phyloP scores from a whole-genome alignment of 805 yeast genomes.

The Cyberlindnera euphorbiae region DNA sequence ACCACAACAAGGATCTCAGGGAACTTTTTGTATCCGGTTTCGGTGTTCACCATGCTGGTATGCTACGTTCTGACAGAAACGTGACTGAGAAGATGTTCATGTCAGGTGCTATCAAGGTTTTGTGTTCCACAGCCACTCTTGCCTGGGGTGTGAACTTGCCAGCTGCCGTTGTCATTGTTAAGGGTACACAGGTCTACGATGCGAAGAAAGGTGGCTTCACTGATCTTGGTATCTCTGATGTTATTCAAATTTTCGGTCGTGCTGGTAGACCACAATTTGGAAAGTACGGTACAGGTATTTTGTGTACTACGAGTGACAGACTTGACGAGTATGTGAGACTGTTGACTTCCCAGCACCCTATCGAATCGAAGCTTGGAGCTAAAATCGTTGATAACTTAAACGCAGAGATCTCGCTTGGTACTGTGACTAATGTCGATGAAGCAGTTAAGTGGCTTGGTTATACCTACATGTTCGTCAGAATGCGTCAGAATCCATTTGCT shows the following conservation, averaged over 20 bases:
- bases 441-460: slow-evolving; percentile 98
- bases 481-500: slow-evolving; percentile 89
- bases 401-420: slow-evolving; percentile 94
- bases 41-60: slow-evolving; percentile 97
- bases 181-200: slow-evolving; percentile 95
- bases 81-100: slow-evolving; percentile 83
- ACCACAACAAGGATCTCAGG: slow-evolving; percentile 70
- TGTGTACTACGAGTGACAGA: slow-evolving; percentile 77
- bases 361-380: slow-evolving; percentile 76
- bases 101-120: slow-evolving; percentile 78
- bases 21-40: slow-evolving; percentile 80
- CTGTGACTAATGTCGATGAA: slow-evolving; percentile 90
- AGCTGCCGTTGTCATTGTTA: slow-evolving; percentile 94
- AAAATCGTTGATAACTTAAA: slow-evolving; percentile 88
- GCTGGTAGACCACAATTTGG: slow-evolving; percentile 99
- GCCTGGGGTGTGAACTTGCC: slow-evolving; percentile 99
- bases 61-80: slow-evolving; percentile 87
- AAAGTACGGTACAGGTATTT: slow-evolving; percentile 84
- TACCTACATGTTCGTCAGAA: slow-evolving; percentile 88
- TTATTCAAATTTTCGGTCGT: slow-evolving; percentile 96
- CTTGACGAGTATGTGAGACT: slow-evolving; percentile 86
- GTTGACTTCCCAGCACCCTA: slow-evolving; percentile 92
- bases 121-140: slow-evolving; percentile 93
- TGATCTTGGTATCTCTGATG: slow-evolving; percentile 93
- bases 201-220: slow-evolving; percentile 91